phyloP scores from a whole-genome alignment of 352 stramenopile genomes.

The Globisporangium viniferum region DNA sequence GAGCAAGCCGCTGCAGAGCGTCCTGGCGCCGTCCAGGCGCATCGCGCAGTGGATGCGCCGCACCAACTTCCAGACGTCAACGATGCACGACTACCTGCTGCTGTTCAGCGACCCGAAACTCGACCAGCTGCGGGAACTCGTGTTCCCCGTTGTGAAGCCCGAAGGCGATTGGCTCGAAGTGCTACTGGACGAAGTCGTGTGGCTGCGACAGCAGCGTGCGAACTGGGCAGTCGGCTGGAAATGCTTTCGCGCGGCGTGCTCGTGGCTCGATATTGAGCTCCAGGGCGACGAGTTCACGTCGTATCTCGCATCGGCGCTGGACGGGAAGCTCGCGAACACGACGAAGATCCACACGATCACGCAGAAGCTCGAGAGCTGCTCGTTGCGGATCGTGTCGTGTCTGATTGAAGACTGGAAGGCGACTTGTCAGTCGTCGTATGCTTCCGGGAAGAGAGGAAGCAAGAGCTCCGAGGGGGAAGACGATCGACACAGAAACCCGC shows the following conservation, averaged over 20 bases:
- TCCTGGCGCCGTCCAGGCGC: slow-evolving; percentile 12
- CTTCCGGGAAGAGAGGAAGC: background rate
- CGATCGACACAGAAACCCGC: background rate
- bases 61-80: slow-evolving; percentile 4
- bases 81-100: slow-evolving; percentile 25
- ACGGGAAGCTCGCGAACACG: slow-evolving; percentile 43
- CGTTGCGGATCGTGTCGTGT: slow-evolving; percentile 19
- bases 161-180: slow-evolving; percentile 25
- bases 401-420: slow-evolving; percentile 52
- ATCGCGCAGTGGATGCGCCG: slow-evolving; percentile 24
- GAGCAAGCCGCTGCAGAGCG: slow-evolving; percentile 20
- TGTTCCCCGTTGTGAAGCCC: slow-evolving; percentile 6
- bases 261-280: slow-evolving; percentile 51
- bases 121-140: slow-evolving; percentile 3
- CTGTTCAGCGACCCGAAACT: slow-evolving; percentile 38
- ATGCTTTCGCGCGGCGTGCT: slow-evolving; percentile 56
- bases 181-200: slow-evolving; percentile 33
- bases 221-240: slow-evolving; percentile 63
- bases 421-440: slow-evolving; percentile 9
- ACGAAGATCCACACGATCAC: slow-evolving; percentile 32
- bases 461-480: background rate
- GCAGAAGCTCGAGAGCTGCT: slow-evolving; percentile 27
- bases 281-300: slow-evolving; percentile 26
- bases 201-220: slow-evolving; percentile 22
- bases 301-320: slow-evolving; percentile 54